Percentiles rank a stretch among this genome's conserved stretches.
Evolutionary conservation across 2,329 filamentous ascomycete genomes (phyloP).

Genomic region (Rhinocladiella similis): DNA sequence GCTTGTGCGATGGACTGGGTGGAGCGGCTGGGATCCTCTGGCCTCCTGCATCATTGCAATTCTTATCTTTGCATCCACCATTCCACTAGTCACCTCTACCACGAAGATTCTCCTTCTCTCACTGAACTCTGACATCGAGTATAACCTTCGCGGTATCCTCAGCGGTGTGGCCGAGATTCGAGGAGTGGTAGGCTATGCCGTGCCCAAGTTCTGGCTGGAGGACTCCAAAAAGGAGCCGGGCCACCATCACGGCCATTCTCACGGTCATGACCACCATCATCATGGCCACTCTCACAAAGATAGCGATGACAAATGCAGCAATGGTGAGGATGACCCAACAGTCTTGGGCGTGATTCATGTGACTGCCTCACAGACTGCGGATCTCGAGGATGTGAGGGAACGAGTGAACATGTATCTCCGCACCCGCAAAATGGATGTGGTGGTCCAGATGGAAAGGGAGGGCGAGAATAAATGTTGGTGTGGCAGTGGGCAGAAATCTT

Average conservation of each 20-base stretch:
- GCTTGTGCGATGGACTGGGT: slow-evolving; percentile 82
- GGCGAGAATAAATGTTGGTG: slow-evolving; percentile 70
- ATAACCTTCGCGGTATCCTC: slow-evolving; percentile 80
- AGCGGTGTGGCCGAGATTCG: slow-evolving; percentile 78
- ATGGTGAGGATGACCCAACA: slow-evolving; percentile 37
- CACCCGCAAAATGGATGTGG: slow-evolving; percentile 72
- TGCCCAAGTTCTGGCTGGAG: slow-evolving; percentile 90
- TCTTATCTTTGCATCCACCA: slow-evolving; percentile 87
- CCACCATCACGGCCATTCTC: slow-evolving; percentile 35
- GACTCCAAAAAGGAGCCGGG: slow-evolving; percentile 34
- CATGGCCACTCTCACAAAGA: slow-evolving; percentile 34
- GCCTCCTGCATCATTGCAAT: slow-evolving; percentile 92
- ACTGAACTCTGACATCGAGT: slow-evolving; percentile 81
- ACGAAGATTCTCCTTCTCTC: slow-evolving; percentile 81
- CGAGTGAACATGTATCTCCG: slow-evolving; percentile 72
- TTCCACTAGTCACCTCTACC: slow-evolving; percentile 82
- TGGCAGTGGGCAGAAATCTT: slow-evolving; percentile 18
- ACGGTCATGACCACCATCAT: slow-evolving; percentile 33
- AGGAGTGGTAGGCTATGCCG: slow-evolving; percentile 82
- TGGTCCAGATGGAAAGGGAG: slow-evolving; percentile 85
- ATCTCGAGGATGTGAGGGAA: slow-evolving; percentile 79
- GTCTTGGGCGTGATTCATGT: slow-evolving; percentile 86
- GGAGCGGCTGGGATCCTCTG: slow-evolving; percentile 91
- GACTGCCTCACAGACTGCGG: slow-evolving; percentile 68
- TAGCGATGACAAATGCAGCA: slow-evolving; percentile 23